These are phyloP conservation scores for Trypanosoma brucei DNA, from an alignment of 208 protist genomes.

Conservation along the genomic window DNA sequence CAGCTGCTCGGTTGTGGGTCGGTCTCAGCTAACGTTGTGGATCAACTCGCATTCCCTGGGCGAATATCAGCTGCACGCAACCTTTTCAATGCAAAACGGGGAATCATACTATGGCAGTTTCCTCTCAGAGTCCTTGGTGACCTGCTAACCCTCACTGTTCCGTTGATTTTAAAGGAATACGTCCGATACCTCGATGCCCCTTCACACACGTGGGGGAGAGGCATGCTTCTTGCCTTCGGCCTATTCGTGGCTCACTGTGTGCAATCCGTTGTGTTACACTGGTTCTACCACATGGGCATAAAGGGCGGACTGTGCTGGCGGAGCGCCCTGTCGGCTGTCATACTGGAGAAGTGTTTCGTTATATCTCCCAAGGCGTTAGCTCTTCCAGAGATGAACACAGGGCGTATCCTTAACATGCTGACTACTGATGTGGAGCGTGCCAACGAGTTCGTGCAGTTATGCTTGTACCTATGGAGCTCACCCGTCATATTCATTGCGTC, in stretches of 20 bases:
- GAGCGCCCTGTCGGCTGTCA: constrained; percentile 19
- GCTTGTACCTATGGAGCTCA: constrained; percentile 43
- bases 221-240: constrained; percentile 27
- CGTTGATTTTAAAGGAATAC: constrained; percentile 49
- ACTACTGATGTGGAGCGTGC: constrained; percentile 53
- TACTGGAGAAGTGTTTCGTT: constrained; percentile 65
- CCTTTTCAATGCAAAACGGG: constrained; percentile 6
- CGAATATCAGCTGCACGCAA: constrained; percentile 7
- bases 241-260: constrained; percentile 43
- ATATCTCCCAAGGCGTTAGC: constrained; percentile 21
- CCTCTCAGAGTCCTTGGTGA: constrained; percentile 29
- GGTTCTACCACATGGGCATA: constrained; percentile 50
- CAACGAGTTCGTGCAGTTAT: constrained; percentile 41
- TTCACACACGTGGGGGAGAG: constrained; percentile 18
- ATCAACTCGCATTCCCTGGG: not conserved
- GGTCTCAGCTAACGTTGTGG: not conserved
- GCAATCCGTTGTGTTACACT: constrained; percentile 40
- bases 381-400: constrained; percentile 50
- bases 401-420: constrained; percentile 71
- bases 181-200: constrained; percentile 9
- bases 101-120: constrained; percentile 11
- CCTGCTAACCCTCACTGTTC: constrained; percentile 37
- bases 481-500: constrained; percentile 36
- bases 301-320: constrained; percentile 14
- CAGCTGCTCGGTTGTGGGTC: not conserved